Evolutionary conservation across 805 yeast species (phyloP).

Genomic region (Teunomyces kruisii): DNA sequence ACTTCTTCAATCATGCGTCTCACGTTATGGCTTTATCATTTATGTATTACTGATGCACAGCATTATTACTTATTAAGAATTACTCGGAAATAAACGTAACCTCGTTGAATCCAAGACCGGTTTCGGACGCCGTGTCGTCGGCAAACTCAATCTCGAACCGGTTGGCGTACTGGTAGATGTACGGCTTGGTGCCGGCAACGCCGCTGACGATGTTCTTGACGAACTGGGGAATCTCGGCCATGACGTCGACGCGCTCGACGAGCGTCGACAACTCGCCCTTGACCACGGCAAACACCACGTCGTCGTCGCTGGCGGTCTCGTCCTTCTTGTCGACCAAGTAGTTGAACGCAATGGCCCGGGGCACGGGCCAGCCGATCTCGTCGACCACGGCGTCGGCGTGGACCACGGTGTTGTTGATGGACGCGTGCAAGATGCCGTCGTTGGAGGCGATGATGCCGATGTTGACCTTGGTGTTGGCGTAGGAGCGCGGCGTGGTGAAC

Average conservation of each 20-base stretch:
- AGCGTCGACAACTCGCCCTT: conserved; percentile 60
- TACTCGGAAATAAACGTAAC: conserved; percentile 70
- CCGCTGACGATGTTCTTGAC: conserved; percentile 92
- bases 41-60: neutral
- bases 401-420: conserved; percentile 62
- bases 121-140: conserved; percentile 44
- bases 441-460: conserved; percentile 72
- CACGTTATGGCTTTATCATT: too few species aligned
- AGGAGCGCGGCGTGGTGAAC: conserved; percentile 89
- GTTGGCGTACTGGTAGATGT: conserved; percentile 87
- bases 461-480: conserved; percentile 77
- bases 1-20: too few species aligned
- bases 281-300: conserved; percentile 48
- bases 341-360: conserved; percentile 62
- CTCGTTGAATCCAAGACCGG: conserved; percentile 72
- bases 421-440: conserved; percentile 59
- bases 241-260: conserved; percentile 92
- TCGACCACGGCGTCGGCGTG: conserved; percentile 56
- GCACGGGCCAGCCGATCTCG: conserved; percentile 91
- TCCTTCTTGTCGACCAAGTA: conserved; percentile 49
- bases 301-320: conserved; percentile 43
- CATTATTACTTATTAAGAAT: neutral
- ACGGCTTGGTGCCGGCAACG: conserved; percentile 96
- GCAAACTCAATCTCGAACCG: conserved; percentile 50
- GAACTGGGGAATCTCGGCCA: conserved; percentile 94